phyloP scores from a whole-genome alignment of 148 eudicot genomes.

The Arbutus unedo region DNA sequence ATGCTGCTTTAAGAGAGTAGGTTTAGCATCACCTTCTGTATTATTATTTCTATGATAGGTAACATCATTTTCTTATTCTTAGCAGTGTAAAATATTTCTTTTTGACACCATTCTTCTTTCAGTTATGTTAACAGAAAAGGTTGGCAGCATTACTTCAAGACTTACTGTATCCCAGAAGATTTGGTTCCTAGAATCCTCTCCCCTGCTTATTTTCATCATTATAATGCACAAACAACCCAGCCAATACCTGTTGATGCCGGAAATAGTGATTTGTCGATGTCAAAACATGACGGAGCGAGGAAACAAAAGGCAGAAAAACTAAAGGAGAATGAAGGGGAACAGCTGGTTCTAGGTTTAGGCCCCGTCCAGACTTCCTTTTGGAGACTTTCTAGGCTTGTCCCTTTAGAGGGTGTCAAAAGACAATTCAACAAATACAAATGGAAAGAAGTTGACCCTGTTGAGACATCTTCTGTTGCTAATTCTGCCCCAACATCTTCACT shows the following conservation, averaged over 20 bases:
- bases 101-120: slow-evolving; percentile 21
- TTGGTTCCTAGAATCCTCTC: slow-evolving; percentile 88
- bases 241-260: slow-evolving; percentile 29
- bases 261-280: slow-evolving; percentile 27
- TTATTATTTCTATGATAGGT: neutral
- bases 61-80: slow-evolving; percentile 2
- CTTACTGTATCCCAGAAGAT: slow-evolving; percentile 98
- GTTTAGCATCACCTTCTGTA: slow-evolving; percentile 19
- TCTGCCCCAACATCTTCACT: slow-evolving; percentile 43
- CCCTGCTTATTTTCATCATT: slow-evolving; percentile 98
- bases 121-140: slow-evolving; percentile 91
- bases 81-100: neutral
- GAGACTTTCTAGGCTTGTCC: slow-evolving; percentile 92
- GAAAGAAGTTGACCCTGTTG: slow-evolving; percentile 38
- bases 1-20: slow-evolving; percentile 96
- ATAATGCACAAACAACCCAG: slow-evolving; percentile 50
- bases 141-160: slow-evolving; percentile 92
- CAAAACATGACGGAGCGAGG: slow-evolving; percentile 31
- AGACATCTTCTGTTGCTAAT: slow-evolving; percentile 35
- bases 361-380: slow-evolving; percentile 90
- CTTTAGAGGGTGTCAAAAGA: slow-evolving; percentile 75
- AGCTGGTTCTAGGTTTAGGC: slow-evolving; percentile 87
- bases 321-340: slow-evolving; percentile 67
- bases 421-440: slow-evolving; percentile 54
- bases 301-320: slow-evolving; percentile 45